phyloP scores from a whole-genome alignment of 257 asterid species.

The Rauvolfia tetraphylla region DNA sequence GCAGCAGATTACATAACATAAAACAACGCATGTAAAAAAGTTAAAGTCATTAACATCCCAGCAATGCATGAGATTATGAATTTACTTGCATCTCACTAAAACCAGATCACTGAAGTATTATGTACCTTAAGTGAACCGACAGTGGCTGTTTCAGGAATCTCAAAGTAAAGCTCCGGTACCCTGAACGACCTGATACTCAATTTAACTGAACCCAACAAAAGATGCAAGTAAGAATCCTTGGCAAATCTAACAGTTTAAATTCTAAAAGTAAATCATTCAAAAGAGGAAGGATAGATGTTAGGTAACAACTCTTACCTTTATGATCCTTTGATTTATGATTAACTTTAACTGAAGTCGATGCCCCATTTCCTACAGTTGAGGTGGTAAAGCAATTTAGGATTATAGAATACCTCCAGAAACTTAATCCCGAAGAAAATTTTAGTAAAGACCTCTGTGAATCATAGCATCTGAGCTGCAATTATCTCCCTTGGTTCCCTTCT shows the following conservation, averaged over 20 bases:
- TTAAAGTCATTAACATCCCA: background rate
- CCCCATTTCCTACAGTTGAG: slow-evolving; percentile 43
- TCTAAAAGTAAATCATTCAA: background rate
- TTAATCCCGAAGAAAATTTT: slow-evolving; percentile 12
- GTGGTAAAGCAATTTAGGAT: slow-evolving; percentile 22
- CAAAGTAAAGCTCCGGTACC: slow-evolving; percentile 92
- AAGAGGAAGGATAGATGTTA: background rate
- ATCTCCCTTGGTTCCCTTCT: slow-evolving; percentile 41
- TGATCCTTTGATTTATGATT: slow-evolving; percentile 45
- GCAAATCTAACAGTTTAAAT: background rate
- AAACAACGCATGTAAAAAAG: background rate
- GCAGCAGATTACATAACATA: slow-evolving; percentile 3
- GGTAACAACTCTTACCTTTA: slow-evolving; percentile 40
- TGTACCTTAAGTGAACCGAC: slow-evolving; percentile 90
- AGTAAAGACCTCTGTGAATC: slow-evolving; percentile 34
- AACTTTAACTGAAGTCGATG: slow-evolving; percentile 35
- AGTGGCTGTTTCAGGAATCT: slow-evolving; percentile 89
- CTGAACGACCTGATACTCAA: slow-evolving; percentile 85
- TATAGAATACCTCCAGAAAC: slow-evolving; percentile 9
- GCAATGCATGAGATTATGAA: slow-evolving; percentile 3
- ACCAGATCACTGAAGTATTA: background rate
- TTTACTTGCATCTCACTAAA: background rate
- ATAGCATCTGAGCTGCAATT: slow-evolving; percentile 28
- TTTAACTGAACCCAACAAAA: slow-evolving; percentile 52
- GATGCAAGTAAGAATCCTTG: background rate